Percentiles rank a stretch among this genome's conserved stretches.
Conservation (phyloP, 2,329 filamentous ascomycete genomes). For the Cladosporium sp. region DNA sequence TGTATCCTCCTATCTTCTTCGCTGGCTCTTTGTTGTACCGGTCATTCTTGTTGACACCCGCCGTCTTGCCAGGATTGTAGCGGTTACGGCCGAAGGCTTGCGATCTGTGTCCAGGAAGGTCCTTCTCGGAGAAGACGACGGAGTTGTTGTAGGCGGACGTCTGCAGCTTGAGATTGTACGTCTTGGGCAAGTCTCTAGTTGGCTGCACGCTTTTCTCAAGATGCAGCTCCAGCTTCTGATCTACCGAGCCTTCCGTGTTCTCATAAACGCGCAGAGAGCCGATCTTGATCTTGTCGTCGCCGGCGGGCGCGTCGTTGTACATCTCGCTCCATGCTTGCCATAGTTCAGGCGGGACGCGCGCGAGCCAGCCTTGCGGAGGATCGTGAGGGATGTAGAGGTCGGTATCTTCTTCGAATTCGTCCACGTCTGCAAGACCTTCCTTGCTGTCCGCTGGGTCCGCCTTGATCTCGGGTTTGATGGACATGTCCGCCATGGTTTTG, state of each 20-base stretch:
- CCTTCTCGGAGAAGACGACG: slow-evolving; percentile 88
- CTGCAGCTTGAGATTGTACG: slow-evolving; percentile 74
- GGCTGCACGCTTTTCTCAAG: slow-evolving; percentile 57
- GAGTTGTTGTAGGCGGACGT: slow-evolving; percentile 69
- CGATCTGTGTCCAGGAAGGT: slow-evolving; percentile 59
- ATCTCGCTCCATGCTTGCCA: slow-evolving; percentile 73
- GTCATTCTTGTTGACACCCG: slow-evolving; percentile 22
- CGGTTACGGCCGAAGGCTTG: slow-evolving; percentile 16
- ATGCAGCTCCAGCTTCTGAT: slow-evolving; percentile 49
- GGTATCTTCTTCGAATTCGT: slow-evolving; percentile 29
- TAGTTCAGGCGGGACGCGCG: slow-evolving; percentile 70
- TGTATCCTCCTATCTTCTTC: slow-evolving; percentile 24
- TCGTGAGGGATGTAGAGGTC: slow-evolving; percentile 25
- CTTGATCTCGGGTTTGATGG: slow-evolving; percentile 24
- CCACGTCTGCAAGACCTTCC: slow-evolving; percentile 16
- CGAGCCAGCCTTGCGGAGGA: slow-evolving; percentile 51
- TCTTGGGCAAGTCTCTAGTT: slow-evolving; percentile 73
- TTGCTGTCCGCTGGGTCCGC: slow-evolving; percentile 13
- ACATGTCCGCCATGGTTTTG: slow-evolving; percentile 9
- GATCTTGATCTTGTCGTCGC: slow-evolving; percentile 56
- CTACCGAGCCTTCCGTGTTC: slow-evolving; percentile 37
- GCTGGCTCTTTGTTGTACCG: slow-evolving; percentile 17
- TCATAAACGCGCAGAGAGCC: slow-evolving; percentile 36
- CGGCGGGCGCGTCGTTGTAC: slow-evolving; percentile 58
- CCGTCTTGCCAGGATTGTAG: slow-evolving; percentile 15